Evolutionary conservation across 768 basidiomycete species (phyloP), one percentile per base, ranked within the genome.

Genomic region (Pleurotus giganteus): DNA sequence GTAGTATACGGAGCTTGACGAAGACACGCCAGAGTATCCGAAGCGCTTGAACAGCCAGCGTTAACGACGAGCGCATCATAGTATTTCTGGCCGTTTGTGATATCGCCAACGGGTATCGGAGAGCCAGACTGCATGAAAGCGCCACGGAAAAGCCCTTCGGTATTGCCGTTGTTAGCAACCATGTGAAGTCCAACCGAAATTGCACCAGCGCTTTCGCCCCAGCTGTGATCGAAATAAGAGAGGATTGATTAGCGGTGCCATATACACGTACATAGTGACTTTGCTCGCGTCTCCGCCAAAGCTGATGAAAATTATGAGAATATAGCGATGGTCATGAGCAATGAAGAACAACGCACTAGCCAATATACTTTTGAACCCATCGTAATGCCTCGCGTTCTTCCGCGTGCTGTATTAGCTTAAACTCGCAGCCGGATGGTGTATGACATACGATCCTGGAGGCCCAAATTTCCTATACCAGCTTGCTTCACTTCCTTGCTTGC

Each of bases 331-430:
- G 27, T 27, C 26, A 15, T 4, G 24, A 12, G n/a, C 12, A 15
- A 47, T 27, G 13, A 19, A 12, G 46, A 28, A 47, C 13, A 15
- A 9, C 47, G 32, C 26, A 89, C 6, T 72, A 69, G 29, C 65
- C 58, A 58, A 88, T 85, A 62, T 89, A 82, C 61, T 83, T 80
- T 58, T 85, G 80, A 1, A 89, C 71, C 87, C 87, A 89, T 53
- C 79, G 66, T 5, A 89, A 61, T 1, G 82, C 85, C 29, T 79
- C 67, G 23, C 81, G 74, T 62, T 83, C 80, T 86, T 46, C 27
- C 15, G 11, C 17, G 43, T 28, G 32, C 28, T 2, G 11, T 9
- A 12, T 12, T 27, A 11, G 13, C 1, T 5, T 29, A 4, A 19
- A 23, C 21, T 13, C 7, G 29, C 11, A 12, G 26, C 27, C 47